These are phyloP conservation scores for Lumnitzera littorea DNA, from an alignment of 345 rosid genomes.

Conservation along the genomic window DNA sequence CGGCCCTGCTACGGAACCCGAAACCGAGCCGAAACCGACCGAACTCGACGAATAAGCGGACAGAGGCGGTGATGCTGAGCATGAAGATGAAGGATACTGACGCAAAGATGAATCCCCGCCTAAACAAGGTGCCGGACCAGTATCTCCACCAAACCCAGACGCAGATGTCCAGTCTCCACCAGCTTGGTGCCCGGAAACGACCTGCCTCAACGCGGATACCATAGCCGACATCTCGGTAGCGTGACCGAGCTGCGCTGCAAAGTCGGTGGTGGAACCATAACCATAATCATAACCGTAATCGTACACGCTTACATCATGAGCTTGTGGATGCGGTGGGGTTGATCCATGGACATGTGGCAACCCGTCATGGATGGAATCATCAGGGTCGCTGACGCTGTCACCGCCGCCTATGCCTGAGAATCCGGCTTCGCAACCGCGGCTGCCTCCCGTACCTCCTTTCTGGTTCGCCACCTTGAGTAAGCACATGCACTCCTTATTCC, in stretches of 20 bases:
- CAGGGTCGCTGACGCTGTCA: constrained; percentile 10
- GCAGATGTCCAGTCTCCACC: neutral
- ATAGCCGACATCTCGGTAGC: constrained; percentile 11
- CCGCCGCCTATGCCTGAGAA: constrained; percentile 2
- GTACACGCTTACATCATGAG: neutral
- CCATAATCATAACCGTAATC: too few relatives aligned
- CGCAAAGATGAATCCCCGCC: too few relatives aligned
- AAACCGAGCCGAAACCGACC: neutral
- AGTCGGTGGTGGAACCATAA: neutral
- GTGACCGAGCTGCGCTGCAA: neutral
- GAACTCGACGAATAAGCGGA: neutral
- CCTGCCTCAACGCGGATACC: constrained; percentile 14
- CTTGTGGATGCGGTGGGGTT: constrained; percentile 4
- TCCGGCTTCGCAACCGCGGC: neutral
- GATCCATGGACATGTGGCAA: neutral
- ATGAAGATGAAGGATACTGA: too few relatives aligned
- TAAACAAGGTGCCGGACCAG: neutral
- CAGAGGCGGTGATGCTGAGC: too few relatives aligned
- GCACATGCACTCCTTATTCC: constrained; percentile 10
- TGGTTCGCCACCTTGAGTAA: constrained; percentile 32
- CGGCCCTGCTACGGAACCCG: neutral
- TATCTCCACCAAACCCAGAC: neutral
- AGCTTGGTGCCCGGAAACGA: constrained; percentile 7
- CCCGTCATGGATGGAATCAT: neutral
- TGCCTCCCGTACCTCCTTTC: constrained; percentile 9